These are phyloP conservation scores for Nissolia schottii DNA, from an alignment of 306 rosid genomes.

Conservation along the genomic window DNA sequence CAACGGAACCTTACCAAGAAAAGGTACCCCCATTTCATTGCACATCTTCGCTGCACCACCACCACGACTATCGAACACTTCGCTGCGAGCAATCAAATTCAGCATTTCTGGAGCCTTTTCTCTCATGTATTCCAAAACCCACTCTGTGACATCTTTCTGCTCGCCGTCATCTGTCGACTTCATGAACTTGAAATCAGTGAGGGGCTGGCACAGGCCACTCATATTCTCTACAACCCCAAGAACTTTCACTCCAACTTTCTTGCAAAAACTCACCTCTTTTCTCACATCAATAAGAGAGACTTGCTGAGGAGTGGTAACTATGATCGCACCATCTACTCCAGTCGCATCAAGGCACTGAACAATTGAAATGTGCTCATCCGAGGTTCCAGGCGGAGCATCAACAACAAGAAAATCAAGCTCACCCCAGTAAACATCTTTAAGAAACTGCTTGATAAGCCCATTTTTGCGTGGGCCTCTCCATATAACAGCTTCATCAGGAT, in stretches of 20 bases:
- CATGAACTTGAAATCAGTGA: conserved; percentile 57
- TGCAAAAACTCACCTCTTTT: conserved; percentile 89
- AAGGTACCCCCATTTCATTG: conserved; percentile 71
- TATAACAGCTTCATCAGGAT: conserved; percentile 79
- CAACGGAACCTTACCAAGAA: conserved; percentile 86
- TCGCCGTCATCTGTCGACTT: conserved; percentile 56
- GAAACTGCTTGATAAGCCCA: conserved; percentile 78
- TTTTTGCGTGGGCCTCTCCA: conserved; percentile 96
- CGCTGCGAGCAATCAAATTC: conserved; percentile 56
- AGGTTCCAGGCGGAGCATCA: conserved; percentile 98
- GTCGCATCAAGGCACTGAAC: conserved; percentile 70
- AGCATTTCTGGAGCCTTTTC: conserved; percentile 66
- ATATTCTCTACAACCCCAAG: conserved; percentile 92
- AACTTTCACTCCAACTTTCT: conserved; percentile 71
- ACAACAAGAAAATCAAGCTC: conserved; percentile 86
- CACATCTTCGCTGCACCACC: conserved; percentile 90
- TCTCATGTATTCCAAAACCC: conserved; percentile 55
- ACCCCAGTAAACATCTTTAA: conserved; percentile 89
- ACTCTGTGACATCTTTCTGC: conserved; percentile 64
- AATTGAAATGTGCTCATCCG: conserved; percentile 87
- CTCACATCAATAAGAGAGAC: conserved; percentile 82
- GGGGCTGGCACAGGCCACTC: conserved; percentile 76
- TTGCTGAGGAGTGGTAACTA: conserved; percentile 93
- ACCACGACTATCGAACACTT: conserved; percentile 78
- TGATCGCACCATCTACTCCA: conserved; percentile 85